Evolutionary conservation across 495 filamentous ascomycete species (phyloP).

Genomic region (Lasiosphaeria ovina): DNA sequence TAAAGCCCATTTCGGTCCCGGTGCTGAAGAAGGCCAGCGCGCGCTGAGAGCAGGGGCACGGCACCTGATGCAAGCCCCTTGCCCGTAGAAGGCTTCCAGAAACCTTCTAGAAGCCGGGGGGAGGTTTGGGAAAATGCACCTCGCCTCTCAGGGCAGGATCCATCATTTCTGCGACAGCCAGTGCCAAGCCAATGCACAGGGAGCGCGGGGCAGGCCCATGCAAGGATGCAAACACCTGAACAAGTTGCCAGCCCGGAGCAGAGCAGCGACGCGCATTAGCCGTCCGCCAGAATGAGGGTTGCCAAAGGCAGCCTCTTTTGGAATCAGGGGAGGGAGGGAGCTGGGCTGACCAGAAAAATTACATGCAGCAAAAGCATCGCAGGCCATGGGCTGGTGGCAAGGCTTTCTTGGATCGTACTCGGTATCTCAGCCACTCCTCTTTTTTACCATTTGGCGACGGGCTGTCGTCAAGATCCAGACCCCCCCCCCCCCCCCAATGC

Average conservation of each 20-base stretch:
- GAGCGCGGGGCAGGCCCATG: slow-evolving; percentile 10
- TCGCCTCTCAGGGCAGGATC: slow-evolving; percentile 11
- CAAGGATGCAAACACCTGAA: background rate
- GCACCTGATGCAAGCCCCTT: slow-evolving; percentile 13
- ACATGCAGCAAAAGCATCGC: no score
- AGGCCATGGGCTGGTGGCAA: no score
- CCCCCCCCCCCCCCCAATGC: background rate
- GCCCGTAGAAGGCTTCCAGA: slow-evolving; percentile 24
- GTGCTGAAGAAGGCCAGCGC: background rate
- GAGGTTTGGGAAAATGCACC: slow-evolving; percentile 17
- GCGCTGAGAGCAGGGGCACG: slow-evolving; percentile 15
- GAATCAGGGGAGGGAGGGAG: no score
- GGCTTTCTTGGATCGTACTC: no score
- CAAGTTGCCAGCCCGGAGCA: background rate
- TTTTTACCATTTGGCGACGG: background rate
- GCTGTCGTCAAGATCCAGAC: background rate
- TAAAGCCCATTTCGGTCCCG: slow-evolving; percentile 16
- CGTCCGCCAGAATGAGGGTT: no score
- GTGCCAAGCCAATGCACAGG: slow-evolving; percentile 20
- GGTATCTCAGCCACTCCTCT: background rate
- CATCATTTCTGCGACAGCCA: slow-evolving; percentile 9
- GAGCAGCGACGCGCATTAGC: background rate
- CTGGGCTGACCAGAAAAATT: no score
- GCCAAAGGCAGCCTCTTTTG: no score
- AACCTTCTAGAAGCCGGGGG: slow-evolving; percentile 22